A percentile compares a stretch with the other conserved stretches of the same genome.
Conservation (phyloP, 2,329 filamentous ascomycete species). For the Colletotrichum ledebouriae region DNA sequence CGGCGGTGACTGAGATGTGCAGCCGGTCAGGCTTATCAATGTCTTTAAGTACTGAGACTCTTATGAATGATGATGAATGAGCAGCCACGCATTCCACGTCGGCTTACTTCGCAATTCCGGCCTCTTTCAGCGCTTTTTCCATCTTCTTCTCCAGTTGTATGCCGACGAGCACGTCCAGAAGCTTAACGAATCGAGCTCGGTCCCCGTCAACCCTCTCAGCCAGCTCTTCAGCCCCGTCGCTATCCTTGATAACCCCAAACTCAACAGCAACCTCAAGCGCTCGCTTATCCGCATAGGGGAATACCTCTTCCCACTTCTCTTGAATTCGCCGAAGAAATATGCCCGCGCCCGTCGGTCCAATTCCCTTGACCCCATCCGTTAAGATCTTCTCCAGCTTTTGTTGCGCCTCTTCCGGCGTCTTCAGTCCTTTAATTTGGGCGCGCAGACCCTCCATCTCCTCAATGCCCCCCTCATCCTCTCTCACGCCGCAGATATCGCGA, state of each 20-base stretch:
- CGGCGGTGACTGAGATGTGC: not conserved
- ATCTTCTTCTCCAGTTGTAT: conserved; percentile 30
- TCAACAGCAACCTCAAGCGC: conserved; percentile 4
- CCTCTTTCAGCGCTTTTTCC: conserved; percentile 2
- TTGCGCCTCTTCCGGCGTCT: not conserved
- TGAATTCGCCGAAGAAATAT: conserved; percentile 23
- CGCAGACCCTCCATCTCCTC: conserved; percentile 11
- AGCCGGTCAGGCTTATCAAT: not conserved
- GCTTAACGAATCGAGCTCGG: conserved; percentile 12
- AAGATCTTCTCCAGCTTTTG: conserved; percentile 1
- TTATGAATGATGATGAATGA: conserved; percentile 34
- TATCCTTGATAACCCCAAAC: not conserved
- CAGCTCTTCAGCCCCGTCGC: not conserved
- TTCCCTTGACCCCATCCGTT: conserved; percentile 14
- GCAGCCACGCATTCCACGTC: not conserved
- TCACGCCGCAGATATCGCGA: not conserved
- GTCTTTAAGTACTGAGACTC: not conserved
- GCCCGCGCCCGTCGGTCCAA: conserved; percentile 17
- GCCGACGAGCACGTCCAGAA: conserved; percentile 28
- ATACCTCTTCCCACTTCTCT: conserved; percentile 15
- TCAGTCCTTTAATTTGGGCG: not conserved
- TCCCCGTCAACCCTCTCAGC: not conserved
- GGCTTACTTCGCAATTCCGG: not conserved
- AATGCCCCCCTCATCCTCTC: not conserved
- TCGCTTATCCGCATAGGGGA: conserved; percentile 24